Percentiles rank a stretch among this genome's conserved stretches.
phyloP scores from a whole-genome alignment of 305 asterid species.

The Fraxinus floribunda region DNA sequence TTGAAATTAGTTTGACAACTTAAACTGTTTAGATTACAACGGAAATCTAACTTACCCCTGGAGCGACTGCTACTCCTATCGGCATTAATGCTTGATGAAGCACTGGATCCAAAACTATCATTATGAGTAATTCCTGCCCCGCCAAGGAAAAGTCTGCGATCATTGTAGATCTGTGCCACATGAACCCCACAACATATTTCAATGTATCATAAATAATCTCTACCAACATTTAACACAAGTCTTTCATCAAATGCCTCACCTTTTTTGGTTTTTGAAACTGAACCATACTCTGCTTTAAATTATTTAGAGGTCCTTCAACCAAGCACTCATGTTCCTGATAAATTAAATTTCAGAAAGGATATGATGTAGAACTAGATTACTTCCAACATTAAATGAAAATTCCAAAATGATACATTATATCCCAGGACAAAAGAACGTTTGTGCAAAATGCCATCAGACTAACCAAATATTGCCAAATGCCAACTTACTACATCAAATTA shows the following conservation, averaged over 20 bases:
- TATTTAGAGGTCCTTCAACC: conserved; percentile 98
- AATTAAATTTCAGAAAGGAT: conserved; percentile 18
- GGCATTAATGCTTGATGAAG: conserved; percentile 49
- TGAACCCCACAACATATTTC: conserved; percentile 30
- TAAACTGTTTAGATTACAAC: neutral
- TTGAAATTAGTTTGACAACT: neutral
- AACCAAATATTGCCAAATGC: neutral
- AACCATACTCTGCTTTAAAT: conserved; percentile 99
- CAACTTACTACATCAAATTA: neutral
- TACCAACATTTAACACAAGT: neutral
- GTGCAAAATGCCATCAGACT: neutral
- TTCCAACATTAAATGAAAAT: neutral
- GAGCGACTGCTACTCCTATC: conserved; percentile 87
- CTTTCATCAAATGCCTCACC: conserved; percentile 38
- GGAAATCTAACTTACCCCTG: conserved; percentile 56
- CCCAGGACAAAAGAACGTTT: neutral
- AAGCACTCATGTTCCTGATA: conserved; percentile 93
- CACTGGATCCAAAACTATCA: conserved; percentile 73
- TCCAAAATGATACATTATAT: conserved; percentile 2
- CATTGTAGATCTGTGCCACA: conserved; percentile 76
- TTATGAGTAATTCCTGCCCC: conserved; percentile 75
- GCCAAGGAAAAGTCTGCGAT: conserved; percentile 85
- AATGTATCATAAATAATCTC: conserved; percentile 11
- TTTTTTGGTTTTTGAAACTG: conserved; percentile 99
- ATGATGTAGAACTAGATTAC: neutral